Conservation (phyloP, 352 stramenopile genomes). For the Salisapilia sapeloensis region DNA sequence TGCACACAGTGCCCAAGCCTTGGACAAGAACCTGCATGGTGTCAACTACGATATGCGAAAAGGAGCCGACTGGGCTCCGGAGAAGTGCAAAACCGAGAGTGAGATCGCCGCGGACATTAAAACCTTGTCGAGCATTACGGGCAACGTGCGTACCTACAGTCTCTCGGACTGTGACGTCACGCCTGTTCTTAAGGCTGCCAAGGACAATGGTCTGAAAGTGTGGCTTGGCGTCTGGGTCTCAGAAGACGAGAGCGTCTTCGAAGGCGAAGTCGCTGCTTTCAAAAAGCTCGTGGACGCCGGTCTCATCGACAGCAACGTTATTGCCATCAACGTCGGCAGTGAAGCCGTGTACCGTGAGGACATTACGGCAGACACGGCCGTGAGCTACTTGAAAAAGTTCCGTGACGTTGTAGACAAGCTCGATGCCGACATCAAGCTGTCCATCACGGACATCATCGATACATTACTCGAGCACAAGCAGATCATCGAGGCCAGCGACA, state of each 20-base stretch:
- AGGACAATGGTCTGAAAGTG: constrained; percentile 46
- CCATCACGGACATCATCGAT: constrained; percentile 73
- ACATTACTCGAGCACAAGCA: constrained; percentile 58
- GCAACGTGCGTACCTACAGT: constrained; percentile 68
- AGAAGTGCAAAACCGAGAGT: constrained; percentile 49
- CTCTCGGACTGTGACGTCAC: constrained; percentile 60
- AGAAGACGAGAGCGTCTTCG: constrained; percentile 34
- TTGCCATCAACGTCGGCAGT: constrained; percentile 74
- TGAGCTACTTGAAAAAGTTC: constrained; percentile 58
- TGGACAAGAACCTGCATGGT: constrained; percentile 61
- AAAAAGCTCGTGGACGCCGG: constrained; percentile 35
- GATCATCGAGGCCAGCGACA: constrained; percentile 52
- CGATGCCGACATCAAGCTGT: constrained; percentile 33
- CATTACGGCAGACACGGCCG: constrained; percentile 46
- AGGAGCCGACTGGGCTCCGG: constrained; percentile 55
- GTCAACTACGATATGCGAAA: constrained; percentile 76
- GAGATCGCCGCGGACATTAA: constrained; percentile 60
- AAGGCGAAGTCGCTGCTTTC: constrained; percentile 42
- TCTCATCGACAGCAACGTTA: constrained; percentile 59
- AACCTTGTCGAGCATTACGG: constrained; percentile 37
- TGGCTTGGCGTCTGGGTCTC: constrained; percentile 77
- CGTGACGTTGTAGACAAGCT: constrained; percentile 45
- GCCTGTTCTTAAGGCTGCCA: constrained; percentile 46
- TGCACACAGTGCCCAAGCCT: constrained; percentile 11
- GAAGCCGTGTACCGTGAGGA: constrained; percentile 68